These are phyloP conservation scores for Emericellopsis atlantica DNA, from an alignment of 2,329 filamentous ascomycete species.

Conservation along the genomic window DNA sequence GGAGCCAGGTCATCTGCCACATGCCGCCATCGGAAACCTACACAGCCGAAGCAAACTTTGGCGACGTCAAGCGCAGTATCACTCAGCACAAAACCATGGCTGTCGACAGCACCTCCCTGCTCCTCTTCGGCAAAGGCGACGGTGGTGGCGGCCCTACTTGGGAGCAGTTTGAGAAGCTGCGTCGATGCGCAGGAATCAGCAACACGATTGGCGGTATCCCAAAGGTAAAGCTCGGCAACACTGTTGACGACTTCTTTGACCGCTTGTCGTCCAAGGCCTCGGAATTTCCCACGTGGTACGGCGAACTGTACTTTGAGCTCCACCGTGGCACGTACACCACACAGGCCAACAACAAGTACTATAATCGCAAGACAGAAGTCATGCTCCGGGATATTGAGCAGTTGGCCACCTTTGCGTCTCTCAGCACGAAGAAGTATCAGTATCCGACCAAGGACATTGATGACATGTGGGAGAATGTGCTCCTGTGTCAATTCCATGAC, in stretches of 20 bases:
- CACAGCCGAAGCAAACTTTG: constrained; percentile 87
- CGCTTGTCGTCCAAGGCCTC: constrained; percentile 66
- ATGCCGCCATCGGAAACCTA: constrained; percentile 97
- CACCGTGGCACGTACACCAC: constrained; percentile 97
- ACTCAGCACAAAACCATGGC: constrained; percentile 93
- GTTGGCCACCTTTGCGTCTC: constrained; percentile 71
- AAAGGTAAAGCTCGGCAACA: constrained; percentile 76
- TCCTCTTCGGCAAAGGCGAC: constrained; percentile 94
- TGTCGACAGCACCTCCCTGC: constrained; percentile 76
- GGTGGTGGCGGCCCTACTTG: constrained; percentile 92
- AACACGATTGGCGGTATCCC: constrained; percentile 73
- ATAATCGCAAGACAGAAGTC: constrained; percentile 79
- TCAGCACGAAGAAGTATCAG: constrained; percentile 61
- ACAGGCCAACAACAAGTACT: constrained; percentile 91
- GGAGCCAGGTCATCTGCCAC: constrained; percentile 92
- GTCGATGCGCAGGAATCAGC: constrained; percentile 80
- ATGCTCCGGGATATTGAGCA: constrained; percentile 81
- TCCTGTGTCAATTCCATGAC: constrained; percentile 96
- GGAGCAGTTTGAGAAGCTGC: constrained; percentile 87
- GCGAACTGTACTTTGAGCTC: constrained; percentile 94
- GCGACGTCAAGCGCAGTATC: constrained; percentile 81
- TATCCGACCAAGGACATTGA: constrained; percentile 95
- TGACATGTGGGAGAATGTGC: constrained; percentile 83
- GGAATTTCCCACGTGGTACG: constrained; percentile 89
- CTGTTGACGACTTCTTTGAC: constrained; percentile 91